Percentiles rank a stretch among this genome's conserved stretches.
Conservation (phyloP, 805 yeast species). For the Pichia occidentalis region DNA sequence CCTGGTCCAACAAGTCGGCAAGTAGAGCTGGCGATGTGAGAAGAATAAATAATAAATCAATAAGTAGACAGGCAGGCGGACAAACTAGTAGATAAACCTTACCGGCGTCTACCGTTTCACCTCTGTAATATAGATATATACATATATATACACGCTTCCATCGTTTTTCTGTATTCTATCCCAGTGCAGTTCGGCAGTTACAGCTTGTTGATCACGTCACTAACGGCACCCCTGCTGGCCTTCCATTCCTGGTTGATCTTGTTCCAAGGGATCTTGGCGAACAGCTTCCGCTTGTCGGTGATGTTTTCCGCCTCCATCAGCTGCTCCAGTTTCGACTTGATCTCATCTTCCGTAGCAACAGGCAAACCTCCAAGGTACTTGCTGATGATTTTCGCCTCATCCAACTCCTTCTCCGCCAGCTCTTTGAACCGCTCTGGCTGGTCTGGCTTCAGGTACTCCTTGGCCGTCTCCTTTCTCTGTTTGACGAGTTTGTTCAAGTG, state of each 20-base stretch:
- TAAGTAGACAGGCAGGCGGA: too few relatives aligned
- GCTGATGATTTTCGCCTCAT: constrained; percentile 32
- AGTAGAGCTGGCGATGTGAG: constrained; percentile 21
- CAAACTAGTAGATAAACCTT: too few relatives aligned
- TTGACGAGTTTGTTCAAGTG: constrained; percentile 33
- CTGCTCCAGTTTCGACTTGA: constrained; percentile 27
- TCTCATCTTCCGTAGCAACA: constrained; percentile 31
- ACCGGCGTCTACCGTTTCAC: too few relatives aligned
- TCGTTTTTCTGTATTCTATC: too few relatives aligned
- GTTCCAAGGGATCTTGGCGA: constrained; percentile 32
- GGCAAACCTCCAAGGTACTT: constrained; percentile 32
- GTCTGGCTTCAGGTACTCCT: constrained; percentile 32
- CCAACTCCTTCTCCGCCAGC: constrained; percentile 32
- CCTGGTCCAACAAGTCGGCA: constrained; percentile 74
- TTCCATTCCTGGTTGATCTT: constrained; percentile 31
- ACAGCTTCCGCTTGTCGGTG: constrained; percentile 23
- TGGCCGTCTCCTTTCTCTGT: constrained; percentile 35
- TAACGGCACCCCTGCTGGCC: constrained; percentile 29
- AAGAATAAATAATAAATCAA: neutral
- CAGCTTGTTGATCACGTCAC: constrained; percentile 25
- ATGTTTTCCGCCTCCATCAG: constrained; percentile 23
- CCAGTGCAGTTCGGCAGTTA: too few relatives aligned
- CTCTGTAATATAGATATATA: too few relatives aligned
- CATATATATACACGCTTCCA: too few relatives aligned
- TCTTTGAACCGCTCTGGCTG: constrained; percentile 37